Conservation (phyloP, 2,329 filamentous ascomycete genomes). For the Fusarium bulbicola region DNA sequence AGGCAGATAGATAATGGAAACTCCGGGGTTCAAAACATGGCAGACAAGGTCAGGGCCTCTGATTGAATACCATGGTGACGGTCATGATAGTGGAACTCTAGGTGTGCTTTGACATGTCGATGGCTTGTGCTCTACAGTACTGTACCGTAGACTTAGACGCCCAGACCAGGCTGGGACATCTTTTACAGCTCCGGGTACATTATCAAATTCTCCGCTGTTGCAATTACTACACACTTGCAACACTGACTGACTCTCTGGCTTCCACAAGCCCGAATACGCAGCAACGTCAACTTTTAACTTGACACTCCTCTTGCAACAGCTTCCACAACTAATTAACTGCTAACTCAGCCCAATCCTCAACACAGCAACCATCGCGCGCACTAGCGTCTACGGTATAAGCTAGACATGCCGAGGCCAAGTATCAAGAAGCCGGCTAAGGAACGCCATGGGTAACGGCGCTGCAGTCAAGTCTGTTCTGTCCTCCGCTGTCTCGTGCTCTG, state of each 20-base stretch:
- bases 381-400: constrained; percentile 26
- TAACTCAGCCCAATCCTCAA: not conserved
- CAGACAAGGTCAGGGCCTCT: constrained; percentile 5
- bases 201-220: constrained; percentile 12
- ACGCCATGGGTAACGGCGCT: constrained; percentile 32
- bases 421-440: constrained; percentile 28
- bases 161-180: constrained; percentile 1
- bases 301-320: not conserved
- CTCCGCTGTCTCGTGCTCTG: constrained; percentile 15
- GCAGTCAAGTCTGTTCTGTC: constrained; percentile 10
- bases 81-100: constrained; percentile 32
- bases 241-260: not conserved
- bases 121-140: constrained; percentile 26
- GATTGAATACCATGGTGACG: constrained; percentile 34
- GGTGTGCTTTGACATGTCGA: constrained; percentile 27
- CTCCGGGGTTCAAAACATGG: constrained; percentile 6
- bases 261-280: constrained; percentile 28
- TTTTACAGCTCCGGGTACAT: constrained; percentile 25
- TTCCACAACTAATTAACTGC: not conserved
- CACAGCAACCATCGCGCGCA: not conserved
- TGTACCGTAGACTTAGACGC: not conserved
- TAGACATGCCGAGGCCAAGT: constrained; percentile 37
- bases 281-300: not conserved
- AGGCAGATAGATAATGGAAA: not conserved
- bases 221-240: constrained; percentile 8